Evolutionary conservation across 345 rosid genomes (phyloP).

Genomic region (Lumnitzera racemosa): DNA sequence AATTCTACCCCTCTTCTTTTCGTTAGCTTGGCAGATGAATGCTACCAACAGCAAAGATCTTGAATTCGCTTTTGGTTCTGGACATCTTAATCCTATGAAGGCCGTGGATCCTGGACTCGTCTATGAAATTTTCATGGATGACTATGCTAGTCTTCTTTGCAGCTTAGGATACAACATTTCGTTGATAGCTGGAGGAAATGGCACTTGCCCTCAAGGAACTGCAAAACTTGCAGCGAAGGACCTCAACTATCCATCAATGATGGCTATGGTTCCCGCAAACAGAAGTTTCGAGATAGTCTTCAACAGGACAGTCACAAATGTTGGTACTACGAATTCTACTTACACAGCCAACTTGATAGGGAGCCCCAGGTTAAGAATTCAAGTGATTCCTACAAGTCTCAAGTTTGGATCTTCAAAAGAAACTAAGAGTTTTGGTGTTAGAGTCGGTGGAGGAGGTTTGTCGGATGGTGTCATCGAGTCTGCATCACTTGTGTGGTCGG

Average conservation of each 20-base stretch:
- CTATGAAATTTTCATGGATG: constrained; percentile 16
- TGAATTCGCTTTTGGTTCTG: constrained; percentile 30
- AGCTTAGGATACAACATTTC: constrained; percentile 20
- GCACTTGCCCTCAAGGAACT: constrained; percentile 19
- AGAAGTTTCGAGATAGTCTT: constrained; percentile 21
- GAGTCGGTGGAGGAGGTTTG: constrained; percentile 13
- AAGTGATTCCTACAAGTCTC: constrained; percentile 32
- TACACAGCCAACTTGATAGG: constrained; percentile 24
- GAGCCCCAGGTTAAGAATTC: constrained; percentile 10
- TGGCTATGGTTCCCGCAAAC: constrained; percentile 11
- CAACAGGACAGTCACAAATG: constrained; percentile 52
- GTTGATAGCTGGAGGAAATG: constrained; percentile 22
- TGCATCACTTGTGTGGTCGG: constrained; percentile 1
- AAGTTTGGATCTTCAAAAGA: constrained; percentile 23
- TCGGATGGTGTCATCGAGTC: background rate
- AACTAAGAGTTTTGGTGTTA: constrained; percentile 37
- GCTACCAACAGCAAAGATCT: background rate
- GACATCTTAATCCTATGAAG: constrained; percentile 40
- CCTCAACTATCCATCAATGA: constrained; percentile 50
- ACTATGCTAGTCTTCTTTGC: constrained; percentile 39
- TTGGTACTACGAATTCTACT: constrained; percentile 28
- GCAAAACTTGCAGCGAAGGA: constrained; percentile 14
- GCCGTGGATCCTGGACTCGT: constrained; percentile 37
- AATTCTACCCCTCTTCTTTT: too few species aligned
- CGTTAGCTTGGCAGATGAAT: background rate